These are phyloP conservation scores for Kodamaea plutei DNA, from an alignment of 1,139 yeast genomes.

Conservation along the genomic window DNA sequence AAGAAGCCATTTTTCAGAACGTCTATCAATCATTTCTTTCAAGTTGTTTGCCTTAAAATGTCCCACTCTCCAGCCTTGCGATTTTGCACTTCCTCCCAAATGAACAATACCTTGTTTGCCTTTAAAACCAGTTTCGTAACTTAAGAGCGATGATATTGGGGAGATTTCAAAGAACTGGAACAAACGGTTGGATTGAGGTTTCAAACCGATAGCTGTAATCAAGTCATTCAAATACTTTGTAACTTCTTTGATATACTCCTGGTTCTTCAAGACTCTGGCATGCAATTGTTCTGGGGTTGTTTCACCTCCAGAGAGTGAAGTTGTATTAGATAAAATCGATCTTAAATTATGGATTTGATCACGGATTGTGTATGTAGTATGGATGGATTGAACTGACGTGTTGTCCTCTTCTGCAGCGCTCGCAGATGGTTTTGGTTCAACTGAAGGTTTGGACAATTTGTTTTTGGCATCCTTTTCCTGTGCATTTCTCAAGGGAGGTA, in stretches of 20 bases:
- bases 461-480: constrained; percentile 1
- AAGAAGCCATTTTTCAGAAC: constrained; percentile 88
- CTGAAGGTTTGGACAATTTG: too few relatives aligned
- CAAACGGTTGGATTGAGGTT: constrained; percentile 77
- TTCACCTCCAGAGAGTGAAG: background rate
- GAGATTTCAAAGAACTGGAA: constrained; percentile 88
- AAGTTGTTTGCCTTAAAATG: constrained; percentile 79
- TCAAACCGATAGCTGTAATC: constrained; percentile 55
- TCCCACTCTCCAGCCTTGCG: constrained; percentile 95
- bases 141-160: constrained; percentile 77
- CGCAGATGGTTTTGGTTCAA: background rate
- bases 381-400: constrained; percentile 17
- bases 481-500: constrained; percentile 19
- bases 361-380: constrained; percentile 19
- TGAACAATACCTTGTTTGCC: constrained; percentile 89
- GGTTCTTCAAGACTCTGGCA: constrained; percentile 26
- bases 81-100: constrained; percentile 74
- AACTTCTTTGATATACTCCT: constrained; percentile 39
- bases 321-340: constrained; percentile 22
- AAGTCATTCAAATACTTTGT: constrained; percentile 64
- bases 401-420: constrained; percentile 12
- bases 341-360: constrained; percentile 28
- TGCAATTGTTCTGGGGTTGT: constrained; percentile 28
- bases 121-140: constrained; percentile 74
- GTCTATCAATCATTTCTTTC: constrained; percentile 81